These are phyloP conservation scores for Phytophthora quininea DNA, from an alignment of 352 stramenopile genomes.

Conservation along the genomic window DNA sequence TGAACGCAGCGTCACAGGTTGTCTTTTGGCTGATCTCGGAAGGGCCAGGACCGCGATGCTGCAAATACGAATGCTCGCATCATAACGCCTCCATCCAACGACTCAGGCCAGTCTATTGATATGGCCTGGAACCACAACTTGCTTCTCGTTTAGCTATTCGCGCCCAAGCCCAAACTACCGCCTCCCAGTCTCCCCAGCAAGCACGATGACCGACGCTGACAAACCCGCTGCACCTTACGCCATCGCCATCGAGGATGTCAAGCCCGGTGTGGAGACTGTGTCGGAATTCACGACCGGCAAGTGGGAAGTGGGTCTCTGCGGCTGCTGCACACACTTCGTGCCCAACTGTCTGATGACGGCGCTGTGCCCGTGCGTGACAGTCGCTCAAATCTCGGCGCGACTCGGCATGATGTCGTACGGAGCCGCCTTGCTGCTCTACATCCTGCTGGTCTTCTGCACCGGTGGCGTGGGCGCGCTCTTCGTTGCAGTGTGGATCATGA, in stretches of 20 bases:
- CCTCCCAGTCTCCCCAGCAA: too few relatives aligned
- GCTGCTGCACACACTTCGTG: slow-evolving; percentile 31
- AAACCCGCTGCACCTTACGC: background rate
- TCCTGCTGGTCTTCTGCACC: slow-evolving; percentile 15
- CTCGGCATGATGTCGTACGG: slow-evolving; percentile 37
- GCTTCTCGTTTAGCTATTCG: slow-evolving; percentile 4
- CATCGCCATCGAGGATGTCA: slow-evolving; percentile 12
- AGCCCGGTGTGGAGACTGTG: background rate
- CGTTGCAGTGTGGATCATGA: slow-evolving; percentile 30
- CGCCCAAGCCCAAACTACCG: background rate
- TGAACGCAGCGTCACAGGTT: background rate
- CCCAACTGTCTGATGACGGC: slow-evolving; percentile 39
- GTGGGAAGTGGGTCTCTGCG: slow-evolving; percentile 28
- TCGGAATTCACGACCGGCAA: slow-evolving; percentile 7
- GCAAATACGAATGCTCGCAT: too few relatives aligned
- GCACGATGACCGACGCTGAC: slow-evolving; percentile 7
- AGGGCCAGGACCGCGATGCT: too few relatives aligned
- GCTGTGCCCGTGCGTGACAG: slow-evolving; percentile 36
- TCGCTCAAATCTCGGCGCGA: slow-evolving; percentile 44
- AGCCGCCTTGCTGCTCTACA: slow-evolving; percentile 17
- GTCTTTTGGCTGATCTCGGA: too few relatives aligned
- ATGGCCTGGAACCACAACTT: background rate
- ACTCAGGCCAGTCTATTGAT: too few relatives aligned
- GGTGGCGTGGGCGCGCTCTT: slow-evolving; percentile 7
- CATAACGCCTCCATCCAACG: too few relatives aligned